Evolutionary conservation across 371 early-diverging fungal species (phyloP).

Genomic region (Circinella umbellata): DNA sequence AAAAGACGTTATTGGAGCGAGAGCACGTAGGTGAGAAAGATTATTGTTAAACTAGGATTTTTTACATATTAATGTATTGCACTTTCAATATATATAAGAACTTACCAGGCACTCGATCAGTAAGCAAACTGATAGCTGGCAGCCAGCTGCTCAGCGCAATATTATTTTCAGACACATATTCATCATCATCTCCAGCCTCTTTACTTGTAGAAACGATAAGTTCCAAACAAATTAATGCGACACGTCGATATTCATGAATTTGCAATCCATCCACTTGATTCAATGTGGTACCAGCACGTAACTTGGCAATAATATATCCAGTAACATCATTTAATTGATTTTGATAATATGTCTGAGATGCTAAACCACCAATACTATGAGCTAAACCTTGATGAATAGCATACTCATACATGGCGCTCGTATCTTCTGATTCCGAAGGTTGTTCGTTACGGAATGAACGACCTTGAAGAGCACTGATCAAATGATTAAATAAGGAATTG

Average conservation of each 20-base stretch:
- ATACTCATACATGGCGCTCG: slow-evolving; percentile 35
- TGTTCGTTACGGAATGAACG: slow-evolving; percentile 19
- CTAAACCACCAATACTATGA: slow-evolving; percentile 72
- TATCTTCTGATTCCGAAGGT: slow-evolving; percentile 16
- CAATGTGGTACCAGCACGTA: slow-evolving; percentile 50
- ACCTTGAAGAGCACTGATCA: slow-evolving; percentile 56
- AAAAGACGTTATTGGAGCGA: background rate
- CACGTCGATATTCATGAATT: slow-evolving; percentile 49
- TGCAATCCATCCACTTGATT: slow-evolving; percentile 53
- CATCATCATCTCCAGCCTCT: slow-evolving; percentile 18
- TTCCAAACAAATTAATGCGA: slow-evolving; percentile 56
- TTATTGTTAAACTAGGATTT: too few relatives aligned
- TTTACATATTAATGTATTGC: too few relatives aligned
- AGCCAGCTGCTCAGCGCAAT: slow-evolving; percentile 42
- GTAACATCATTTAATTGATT: slow-evolving; percentile 86
- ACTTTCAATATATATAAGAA: background rate
- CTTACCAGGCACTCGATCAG: slow-evolving; percentile 32
- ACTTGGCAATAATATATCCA: slow-evolving; percentile 71
- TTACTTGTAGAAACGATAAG: slow-evolving; percentile 28
- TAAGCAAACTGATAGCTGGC: slow-evolving; percentile 44
- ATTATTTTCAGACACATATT: slow-evolving; percentile 4
- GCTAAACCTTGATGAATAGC: slow-evolving; percentile 57
- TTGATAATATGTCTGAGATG: slow-evolving; percentile 80
- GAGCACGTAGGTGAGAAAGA: too few relatives aligned
- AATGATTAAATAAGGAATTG: slow-evolving; percentile 67